A percentile compares a stretch with the other conserved stretches of the same genome.
These are phyloP conservation scores for Dioszegia aurantiaca DNA, from an alignment of 768 basidiomycete species.

Conservation along the genomic window DNA sequence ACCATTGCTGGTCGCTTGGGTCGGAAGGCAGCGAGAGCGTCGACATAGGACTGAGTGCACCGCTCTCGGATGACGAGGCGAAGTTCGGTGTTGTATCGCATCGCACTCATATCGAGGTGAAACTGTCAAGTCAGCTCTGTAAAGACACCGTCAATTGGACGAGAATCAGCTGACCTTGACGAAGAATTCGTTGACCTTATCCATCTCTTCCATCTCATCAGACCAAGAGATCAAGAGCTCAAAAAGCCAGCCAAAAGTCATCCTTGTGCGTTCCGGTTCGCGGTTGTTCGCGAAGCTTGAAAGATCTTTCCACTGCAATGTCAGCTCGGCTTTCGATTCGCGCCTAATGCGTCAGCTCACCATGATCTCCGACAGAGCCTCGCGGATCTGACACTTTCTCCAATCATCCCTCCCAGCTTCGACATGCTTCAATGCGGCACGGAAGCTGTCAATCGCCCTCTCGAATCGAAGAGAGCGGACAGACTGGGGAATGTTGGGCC, in stretches of 20 bases:
- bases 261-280: constrained; percentile 4
- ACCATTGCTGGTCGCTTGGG: neutral
- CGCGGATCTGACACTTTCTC: constrained; percentile 8
- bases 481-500: constrained; percentile 6
- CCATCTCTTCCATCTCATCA: constrained; percentile 7
- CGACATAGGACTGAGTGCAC: constrained; percentile 10
- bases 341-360: neutral
- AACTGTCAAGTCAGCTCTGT: constrained; percentile 6
- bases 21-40: constrained; percentile 1
- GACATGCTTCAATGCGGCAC: neutral
- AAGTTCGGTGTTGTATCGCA: neutral
- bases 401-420: constrained; percentile 6
- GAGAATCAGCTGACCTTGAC: constrained; percentile 2
- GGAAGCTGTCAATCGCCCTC: constrained; percentile 9
- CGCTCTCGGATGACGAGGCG: neutral
- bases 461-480: constrained; percentile 10
- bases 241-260: constrained; percentile 10
- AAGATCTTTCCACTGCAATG: constrained; percentile 8
- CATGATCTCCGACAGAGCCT: constrained; percentile 8
- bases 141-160: neutral
- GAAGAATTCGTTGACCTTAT: constrained; percentile 11
- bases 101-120: constrained; percentile 2
- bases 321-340: neutral
- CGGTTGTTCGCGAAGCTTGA: constrained; percentile 10
- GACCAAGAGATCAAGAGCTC: constrained; percentile 5